Base-by-base conservation (phyloP, 2,329 filamentous ascomycete genomes). In the Blastomyces parvus region DNA sequence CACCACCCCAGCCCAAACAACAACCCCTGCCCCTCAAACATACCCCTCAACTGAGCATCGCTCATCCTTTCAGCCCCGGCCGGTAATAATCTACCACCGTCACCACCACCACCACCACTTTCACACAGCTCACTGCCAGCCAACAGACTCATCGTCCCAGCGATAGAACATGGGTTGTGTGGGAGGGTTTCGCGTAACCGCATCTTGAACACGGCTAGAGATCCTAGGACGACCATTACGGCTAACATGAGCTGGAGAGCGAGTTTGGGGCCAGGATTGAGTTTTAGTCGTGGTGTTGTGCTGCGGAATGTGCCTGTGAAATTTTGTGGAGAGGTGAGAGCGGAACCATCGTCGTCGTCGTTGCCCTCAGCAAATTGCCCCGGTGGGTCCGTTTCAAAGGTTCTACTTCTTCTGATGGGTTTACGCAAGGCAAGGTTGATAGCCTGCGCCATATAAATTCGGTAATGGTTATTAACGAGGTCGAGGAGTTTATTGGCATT, bases 121-220 rank as follows among this genome's bases (percentile, higher is more conserved):
- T 59, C 57, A 33, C 57, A 59, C 38, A 59, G 42, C 57, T 59
- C 57, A 38, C 57, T 59, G 8, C 57, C 57, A 44, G 57, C 57
- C 42, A 59, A 42, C 57, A 59, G 27, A 30, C 57, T 59, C 57
- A 59, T 59, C 22, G 57, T 59, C 57, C 57, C 38, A 1, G 57
- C 38, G 27, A 59, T 59, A 7, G 27, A 36, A 13, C 57, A 59
- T 4, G 57, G 57, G 42, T 59, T 46, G 19, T 59, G 57, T 2
- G 33, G 57, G 38, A 59, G 57, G 4, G 57, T 44, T 27, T 27
- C 17, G 14, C 33, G 57, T 22, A 59, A 17, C 36, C 25, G 38
- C 42, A 30, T 59, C 36, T 17, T 58, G 19, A 19, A 44, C 38
- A 59, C 38, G 7, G 57, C 57, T 17, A 59, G 55, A 42, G 13